phyloP scores from a whole-genome alignment of 495 filamentous ascomycete genomes.

The Parathielavia appendiculata region DNA sequence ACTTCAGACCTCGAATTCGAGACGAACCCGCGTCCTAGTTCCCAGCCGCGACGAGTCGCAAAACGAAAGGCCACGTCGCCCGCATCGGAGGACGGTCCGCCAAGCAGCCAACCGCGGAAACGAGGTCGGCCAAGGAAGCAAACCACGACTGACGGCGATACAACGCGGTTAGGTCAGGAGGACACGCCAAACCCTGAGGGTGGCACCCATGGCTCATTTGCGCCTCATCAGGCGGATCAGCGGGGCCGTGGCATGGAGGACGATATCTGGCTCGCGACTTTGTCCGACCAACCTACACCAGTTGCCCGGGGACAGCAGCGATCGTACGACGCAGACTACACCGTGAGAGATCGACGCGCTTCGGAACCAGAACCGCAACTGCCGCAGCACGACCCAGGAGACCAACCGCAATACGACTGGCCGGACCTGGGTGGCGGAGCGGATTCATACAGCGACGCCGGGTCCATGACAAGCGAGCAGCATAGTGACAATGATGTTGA shows the following conservation, averaged over 20 bases:
- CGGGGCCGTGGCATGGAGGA: slow-evolving; percentile 20
- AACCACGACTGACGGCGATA: slow-evolving; percentile 16
- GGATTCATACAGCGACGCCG: slow-evolving; percentile 27
- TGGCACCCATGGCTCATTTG: slow-evolving; percentile 19
- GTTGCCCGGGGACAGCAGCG: slow-evolving; percentile 13
- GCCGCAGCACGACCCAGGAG: slow-evolving; percentile 16
- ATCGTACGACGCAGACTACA: background rate
- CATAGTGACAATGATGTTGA: slow-evolving; percentile 18
- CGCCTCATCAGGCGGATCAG: slow-evolving; percentile 5
- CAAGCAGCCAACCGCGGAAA: slow-evolving; percentile 25
- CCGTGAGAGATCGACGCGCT: background rate
- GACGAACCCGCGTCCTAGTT: slow-evolving; percentile 22
- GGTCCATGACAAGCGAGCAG: slow-evolving; percentile 16
- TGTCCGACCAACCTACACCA: slow-evolving; percentile 28
- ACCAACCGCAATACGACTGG: slow-evolving; percentile 19
- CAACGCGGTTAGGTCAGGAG: slow-evolving; percentile 17
- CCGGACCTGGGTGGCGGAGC: slow-evolving; percentile 16
- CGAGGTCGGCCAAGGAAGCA: slow-evolving; percentile 32
- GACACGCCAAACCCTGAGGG: slow-evolving; percentile 13
- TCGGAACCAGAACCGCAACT: slow-evolving; percentile 10
- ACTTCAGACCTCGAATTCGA: slow-evolving; percentile 22
- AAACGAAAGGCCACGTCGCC: slow-evolving; percentile 33
- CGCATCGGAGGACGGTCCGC: slow-evolving; percentile 17
- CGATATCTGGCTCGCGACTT: slow-evolving; percentile 35
- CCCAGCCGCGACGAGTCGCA: slow-evolving; percentile 19